A percentile compares a stretch with the other conserved stretches of the same genome.
phyloP scores from a whole-genome alignment of 2,329 filamentous ascomycete genomes.

The Gnomoniopsis sp. region DNA sequence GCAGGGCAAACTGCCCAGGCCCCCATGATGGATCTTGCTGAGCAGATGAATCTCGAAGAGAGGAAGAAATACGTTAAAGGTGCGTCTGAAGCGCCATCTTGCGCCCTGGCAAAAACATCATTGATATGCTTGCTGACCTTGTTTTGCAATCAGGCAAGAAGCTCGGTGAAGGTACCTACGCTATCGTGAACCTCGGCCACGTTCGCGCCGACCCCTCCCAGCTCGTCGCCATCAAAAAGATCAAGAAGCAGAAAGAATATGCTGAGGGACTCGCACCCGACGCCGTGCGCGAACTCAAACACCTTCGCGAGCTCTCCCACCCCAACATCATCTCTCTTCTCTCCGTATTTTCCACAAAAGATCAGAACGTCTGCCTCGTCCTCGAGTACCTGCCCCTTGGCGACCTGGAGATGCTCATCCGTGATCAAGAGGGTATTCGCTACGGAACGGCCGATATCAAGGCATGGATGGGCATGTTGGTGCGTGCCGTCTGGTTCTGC shows the following conservation, averaged over 20 bases:
- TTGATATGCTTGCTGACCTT: neutral
- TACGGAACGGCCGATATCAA: slow-evolving; percentile 93
- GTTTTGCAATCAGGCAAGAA: slow-evolving; percentile 64
- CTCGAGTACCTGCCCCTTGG: slow-evolving; percentile 92
- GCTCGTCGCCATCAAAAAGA: slow-evolving; percentile 89
- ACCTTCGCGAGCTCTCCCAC: slow-evolving; percentile 89
- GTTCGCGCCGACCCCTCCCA: slow-evolving; percentile 67
- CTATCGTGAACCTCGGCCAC: slow-evolving; percentile 88
- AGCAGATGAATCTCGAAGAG: slow-evolving; percentile 77
- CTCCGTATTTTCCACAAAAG: slow-evolving; percentile 91
- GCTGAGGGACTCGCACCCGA: slow-evolving; percentile 91
- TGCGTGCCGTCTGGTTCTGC: slow-evolving; percentile 90
- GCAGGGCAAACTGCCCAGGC: slow-evolving; percentile 21
- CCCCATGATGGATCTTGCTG: slow-evolving; percentile 58
- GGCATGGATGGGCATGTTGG: slow-evolving; percentile 98
- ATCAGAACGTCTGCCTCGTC: slow-evolving; percentile 94
- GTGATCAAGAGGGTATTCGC: slow-evolving; percentile 71
- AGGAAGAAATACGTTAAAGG: slow-evolving; percentile 90
- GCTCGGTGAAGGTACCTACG: slow-evolving; percentile 94
- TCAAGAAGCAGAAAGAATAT: slow-evolving; percentile 82
- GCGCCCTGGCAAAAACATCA: neutral
- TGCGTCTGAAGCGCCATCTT: slow-evolving; percentile 27
- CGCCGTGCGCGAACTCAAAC: slow-evolving; percentile 92
- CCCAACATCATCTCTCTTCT: slow-evolving; percentile 93
- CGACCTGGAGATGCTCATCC: slow-evolving; percentile 91